phyloP scores from a whole-genome alignment of 2,329 filamentous ascomycete genomes.

The Aspergillus intermedius region DNA sequence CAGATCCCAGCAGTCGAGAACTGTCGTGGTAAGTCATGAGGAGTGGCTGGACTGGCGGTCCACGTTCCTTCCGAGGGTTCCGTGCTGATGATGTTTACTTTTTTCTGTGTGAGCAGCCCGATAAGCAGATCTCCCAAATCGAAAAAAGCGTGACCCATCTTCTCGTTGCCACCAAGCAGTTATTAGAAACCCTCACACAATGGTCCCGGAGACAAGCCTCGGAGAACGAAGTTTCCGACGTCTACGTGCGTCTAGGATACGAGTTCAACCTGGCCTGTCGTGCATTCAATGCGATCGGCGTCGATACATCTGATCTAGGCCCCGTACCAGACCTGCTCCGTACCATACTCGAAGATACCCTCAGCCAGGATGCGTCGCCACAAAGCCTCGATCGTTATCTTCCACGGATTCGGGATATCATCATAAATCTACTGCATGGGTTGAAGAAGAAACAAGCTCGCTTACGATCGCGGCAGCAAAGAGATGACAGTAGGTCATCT shows the following conservation, averaged over 20 bases:
- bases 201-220: constrained; percentile 92
- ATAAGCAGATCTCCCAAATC: constrained; percentile 84
- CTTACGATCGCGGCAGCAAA: constrained; percentile 54
- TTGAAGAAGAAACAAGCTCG: constrained; percentile 96
- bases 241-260: constrained; percentile 94
- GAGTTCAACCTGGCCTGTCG: constrained; percentile 99
- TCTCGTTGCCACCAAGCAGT: constrained; percentile 92
- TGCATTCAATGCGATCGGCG: constrained; percentile 92
- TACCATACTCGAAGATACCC: constrained; percentile 85
- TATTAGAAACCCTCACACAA: constrained; percentile 93
- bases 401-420: constrained; percentile 92
- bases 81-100: constrained; percentile 8
- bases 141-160: constrained; percentile 98
- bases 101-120: constrained; percentile 43
- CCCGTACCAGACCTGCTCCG: constrained; percentile 90
- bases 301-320: constrained; percentile 87
- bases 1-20: constrained; percentile 52
- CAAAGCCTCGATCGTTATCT: constrained; percentile 91
- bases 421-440: constrained; percentile 93
- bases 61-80: not conserved
- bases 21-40: constrained; percentile 45
- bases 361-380: constrained; percentile 92
- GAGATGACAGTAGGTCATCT: constrained; percentile 40
- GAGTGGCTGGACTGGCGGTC: constrained; percentile 31
- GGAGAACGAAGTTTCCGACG: constrained; percentile 92